Percentiles rank a stretch among this genome's conserved stretches.
These are phyloP conservation scores for Russula dissimulans DNA, from an alignment of 768 basidiomycete genomes.

Conservation along the genomic window DNA sequence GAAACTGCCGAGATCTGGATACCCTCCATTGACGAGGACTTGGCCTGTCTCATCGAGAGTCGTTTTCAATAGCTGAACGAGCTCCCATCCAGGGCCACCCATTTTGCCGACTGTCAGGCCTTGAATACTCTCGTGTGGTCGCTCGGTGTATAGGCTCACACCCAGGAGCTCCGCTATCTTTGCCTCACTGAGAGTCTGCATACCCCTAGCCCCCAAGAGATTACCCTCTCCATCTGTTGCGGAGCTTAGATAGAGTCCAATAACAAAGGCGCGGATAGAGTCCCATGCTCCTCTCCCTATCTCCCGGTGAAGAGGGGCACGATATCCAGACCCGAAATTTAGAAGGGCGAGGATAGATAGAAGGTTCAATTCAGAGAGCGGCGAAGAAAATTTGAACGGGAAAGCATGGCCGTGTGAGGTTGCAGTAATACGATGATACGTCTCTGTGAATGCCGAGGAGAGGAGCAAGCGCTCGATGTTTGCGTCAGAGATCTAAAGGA, in stretches of 20 bases:
- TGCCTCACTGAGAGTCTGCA: slow-evolving; percentile 41
- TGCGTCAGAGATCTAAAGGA: slow-evolving; percentile 43
- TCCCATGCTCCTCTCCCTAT: slow-evolving; percentile 81
- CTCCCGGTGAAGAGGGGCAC: slow-evolving; percentile 57
- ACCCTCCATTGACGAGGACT: slow-evolving; percentile 49
- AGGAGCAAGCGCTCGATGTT: slow-evolving; percentile 52
- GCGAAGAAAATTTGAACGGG: slow-evolving; percentile 70
- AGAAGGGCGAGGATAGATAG: slow-evolving; percentile 69
- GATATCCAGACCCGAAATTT: slow-evolving; percentile 80
- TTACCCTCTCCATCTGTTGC: slow-evolving; percentile 43
- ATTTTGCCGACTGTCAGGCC: slow-evolving; percentile 69
- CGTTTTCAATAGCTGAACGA: slow-evolving; percentile 56
- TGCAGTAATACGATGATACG: slow-evolving; percentile 51
- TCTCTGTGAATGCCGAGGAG: slow-evolving; percentile 53
- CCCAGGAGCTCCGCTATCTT: slow-evolving; percentile 69
- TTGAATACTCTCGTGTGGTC: slow-evolving; percentile 55
- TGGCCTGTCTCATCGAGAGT: slow-evolving; percentile 67
- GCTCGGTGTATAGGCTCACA: slow-evolving; percentile 60
- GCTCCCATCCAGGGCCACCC: slow-evolving; percentile 62
- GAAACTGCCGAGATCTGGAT: slow-evolving; percentile 65
- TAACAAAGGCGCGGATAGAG: slow-evolving; percentile 63
- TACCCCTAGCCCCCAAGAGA: slow-evolving; percentile 57
- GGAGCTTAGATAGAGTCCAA: slow-evolving; percentile 64
- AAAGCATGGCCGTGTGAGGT: slow-evolving; percentile 59
- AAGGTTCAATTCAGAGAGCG: slow-evolving; percentile 69